phyloP scores from a whole-genome alignment of 305 asterid genomes.

The Caryopteris hybrid region DNA sequence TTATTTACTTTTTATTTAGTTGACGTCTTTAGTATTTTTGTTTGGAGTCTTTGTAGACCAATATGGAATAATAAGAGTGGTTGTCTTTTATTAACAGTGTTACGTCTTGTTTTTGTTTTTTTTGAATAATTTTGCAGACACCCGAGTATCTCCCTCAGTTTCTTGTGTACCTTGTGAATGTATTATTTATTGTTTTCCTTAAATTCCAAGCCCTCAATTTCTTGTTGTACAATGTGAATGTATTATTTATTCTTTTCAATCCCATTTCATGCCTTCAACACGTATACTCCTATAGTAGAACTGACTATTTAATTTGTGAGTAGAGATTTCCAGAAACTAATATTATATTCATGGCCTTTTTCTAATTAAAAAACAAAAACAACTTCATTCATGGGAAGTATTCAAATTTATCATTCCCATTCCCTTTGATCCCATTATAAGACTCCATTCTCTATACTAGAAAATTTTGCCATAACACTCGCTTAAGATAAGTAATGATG shows the following conservation, averaged over 20 bases:
- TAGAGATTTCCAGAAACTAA: not conserved
- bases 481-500: not conserved
- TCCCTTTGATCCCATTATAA: not conserved
- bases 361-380: too few species aligned
- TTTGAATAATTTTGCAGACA: not conserved
- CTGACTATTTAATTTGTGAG: not conserved
- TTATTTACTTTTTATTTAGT: not conserved
- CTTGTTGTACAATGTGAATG: not conserved
- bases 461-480: not conserved
- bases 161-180: not conserved
- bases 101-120: not conserved
- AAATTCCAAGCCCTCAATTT: slow-evolving; percentile 4
- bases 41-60: not conserved
- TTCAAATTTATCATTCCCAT: not conserved
- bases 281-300: not conserved
- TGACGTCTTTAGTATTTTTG: not conserved
- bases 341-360: not conserved
- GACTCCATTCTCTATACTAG: not conserved
- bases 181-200: not conserved
- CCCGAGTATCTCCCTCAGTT: not conserved
- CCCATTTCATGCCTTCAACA: not conserved
- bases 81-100: not conserved
- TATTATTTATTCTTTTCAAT: not conserved
- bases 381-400: too few species aligned
- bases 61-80: not conserved